Percentiles rank a stretch among this genome's conserved stretches.
Evolutionary conservation across 768 basidiomycete genomes (phyloP).

Genomic region (Mycena kentingensis): DNA sequence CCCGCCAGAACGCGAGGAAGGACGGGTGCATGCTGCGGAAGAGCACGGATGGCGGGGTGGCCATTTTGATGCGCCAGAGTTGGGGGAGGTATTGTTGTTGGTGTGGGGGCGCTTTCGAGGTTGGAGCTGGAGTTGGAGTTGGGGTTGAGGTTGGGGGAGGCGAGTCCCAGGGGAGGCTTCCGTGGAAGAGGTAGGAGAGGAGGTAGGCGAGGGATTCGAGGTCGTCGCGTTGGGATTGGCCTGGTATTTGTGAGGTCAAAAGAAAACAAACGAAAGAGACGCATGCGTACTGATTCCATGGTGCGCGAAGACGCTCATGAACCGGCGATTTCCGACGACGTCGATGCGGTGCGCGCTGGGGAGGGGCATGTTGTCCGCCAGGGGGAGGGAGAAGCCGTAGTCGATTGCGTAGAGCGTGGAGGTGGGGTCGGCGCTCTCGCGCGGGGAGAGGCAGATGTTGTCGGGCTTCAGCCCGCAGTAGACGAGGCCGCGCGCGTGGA

Average conservation of each 20-base stretch:
- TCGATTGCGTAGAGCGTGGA: conserved; percentile 29
- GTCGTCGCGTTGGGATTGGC: conserved; percentile 39
- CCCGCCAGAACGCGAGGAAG: conserved; percentile 34
- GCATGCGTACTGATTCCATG: conserved; percentile 31
- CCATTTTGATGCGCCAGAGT: conserved; percentile 32
- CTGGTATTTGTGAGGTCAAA: conserved; percentile 11
- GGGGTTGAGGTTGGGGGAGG: background rate
- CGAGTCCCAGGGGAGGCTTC: conserved; percentile 35
- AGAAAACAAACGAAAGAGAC: background rate
- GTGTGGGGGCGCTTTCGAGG: background rate
- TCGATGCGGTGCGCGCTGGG: conserved; percentile 24
- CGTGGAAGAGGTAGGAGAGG: conserved; percentile 35
- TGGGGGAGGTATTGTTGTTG: conserved; percentile 17
- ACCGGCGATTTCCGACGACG: conserved; percentile 32
- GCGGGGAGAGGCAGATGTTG: conserved; percentile 32
- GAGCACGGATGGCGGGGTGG: conserved; percentile 29
- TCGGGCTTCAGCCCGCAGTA: conserved; percentile 37
- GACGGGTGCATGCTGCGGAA: conserved; percentile 30
- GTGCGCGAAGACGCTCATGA: conserved; percentile 34
- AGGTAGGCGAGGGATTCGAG: conserved; percentile 40
- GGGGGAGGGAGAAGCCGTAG: conserved; percentile 29
- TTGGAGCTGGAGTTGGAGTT: background rate
- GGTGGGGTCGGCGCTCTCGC: background rate
- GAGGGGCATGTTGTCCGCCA: conserved; percentile 17
- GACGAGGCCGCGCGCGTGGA: conserved; percentile 31